These are phyloP conservation scores for Sequoiadendron giganteum DNA, from an alignment of 75 land plant genomes.

Conservation along the genomic window DNA sequence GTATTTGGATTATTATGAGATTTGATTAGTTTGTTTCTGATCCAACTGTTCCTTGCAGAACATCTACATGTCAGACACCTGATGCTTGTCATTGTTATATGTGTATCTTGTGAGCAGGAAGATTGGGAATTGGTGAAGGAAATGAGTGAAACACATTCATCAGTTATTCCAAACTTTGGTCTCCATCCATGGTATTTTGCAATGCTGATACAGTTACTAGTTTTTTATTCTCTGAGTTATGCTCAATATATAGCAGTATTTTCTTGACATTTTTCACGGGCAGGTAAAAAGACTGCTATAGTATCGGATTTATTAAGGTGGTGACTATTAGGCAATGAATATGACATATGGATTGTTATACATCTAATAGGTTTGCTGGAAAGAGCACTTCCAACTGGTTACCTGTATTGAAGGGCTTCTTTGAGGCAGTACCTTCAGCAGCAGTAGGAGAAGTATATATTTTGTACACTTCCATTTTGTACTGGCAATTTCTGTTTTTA, in stretches of 20 bases:
- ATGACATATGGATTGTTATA: not conserved
- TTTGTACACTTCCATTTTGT: not conserved
- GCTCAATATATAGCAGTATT: not conserved
- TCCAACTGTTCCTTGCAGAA: not conserved
- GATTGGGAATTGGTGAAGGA: slow-evolving; percentile 87
- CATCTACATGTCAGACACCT: not conserved
- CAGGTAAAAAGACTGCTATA: too few relatives aligned
- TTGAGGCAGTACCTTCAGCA: slow-evolving; percentile 58
- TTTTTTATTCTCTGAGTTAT: too few relatives aligned
- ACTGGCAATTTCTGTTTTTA: not conserved
- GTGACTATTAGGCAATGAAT: not conserved
- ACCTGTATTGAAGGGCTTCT: slow-evolving; percentile 39
- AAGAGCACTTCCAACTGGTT: slow-evolving; percentile 69
- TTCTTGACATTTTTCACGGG: not conserved
- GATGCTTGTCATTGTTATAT: not conserved
- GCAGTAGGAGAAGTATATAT: slow-evolving; percentile 74
- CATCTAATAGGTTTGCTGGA: slow-evolving; percentile 44
- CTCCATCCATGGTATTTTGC: slow-evolving; percentile 82
- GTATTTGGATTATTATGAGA: slow-evolving; percentile 6
- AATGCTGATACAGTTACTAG: not conserved
- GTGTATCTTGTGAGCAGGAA: slow-evolving; percentile 26
- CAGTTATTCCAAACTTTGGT: slow-evolving; percentile 82
- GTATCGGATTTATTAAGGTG: not conserved
- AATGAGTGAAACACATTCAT: slow-evolving; percentile 55
- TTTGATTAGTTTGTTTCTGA: not conserved